phyloP scores from a whole-genome alignment of 1,139 yeast genomes.

The Sugiyamaella xylanicola region DNA sequence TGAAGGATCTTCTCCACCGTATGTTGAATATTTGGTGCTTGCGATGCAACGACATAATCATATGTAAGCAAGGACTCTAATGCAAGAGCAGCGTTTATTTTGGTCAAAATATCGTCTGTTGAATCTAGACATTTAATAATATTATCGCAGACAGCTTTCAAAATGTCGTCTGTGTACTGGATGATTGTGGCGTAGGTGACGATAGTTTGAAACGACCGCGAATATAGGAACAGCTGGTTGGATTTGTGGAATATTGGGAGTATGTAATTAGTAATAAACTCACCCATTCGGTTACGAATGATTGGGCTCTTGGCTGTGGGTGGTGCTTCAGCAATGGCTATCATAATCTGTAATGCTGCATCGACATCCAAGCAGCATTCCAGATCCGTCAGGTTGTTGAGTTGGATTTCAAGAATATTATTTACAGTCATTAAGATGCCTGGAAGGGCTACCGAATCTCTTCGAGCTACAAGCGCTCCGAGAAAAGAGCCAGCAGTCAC shows the following conservation, averaged over 20 bases:
- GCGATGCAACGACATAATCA: conserved; percentile 16
- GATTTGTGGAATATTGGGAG: conserved; percentile 16
- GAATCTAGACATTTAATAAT: conserved; percentile 18
- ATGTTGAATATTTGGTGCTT: conserved; percentile 15
- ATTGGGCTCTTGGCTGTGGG: conserved; percentile 12
- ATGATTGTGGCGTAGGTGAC: conserved; percentile 5
- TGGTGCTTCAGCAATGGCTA: conserved; percentile 11
- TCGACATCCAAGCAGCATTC: conserved; percentile 18
- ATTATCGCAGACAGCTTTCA: conserved; percentile 4
- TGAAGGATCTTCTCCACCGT: conserved; percentile 23
- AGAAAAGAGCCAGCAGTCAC: conserved; percentile 12
- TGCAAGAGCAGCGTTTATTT: conserved; percentile 16
- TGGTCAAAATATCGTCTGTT: conserved; percentile 9
- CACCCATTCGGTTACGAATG: conserved; percentile 18
- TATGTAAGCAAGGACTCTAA: conserved; percentile 9
- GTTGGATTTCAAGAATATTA: conserved; percentile 11
- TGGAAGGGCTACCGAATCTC: conserved; percentile 13
- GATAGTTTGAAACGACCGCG: conserved; percentile 17
- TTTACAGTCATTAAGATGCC: conserved; percentile 15
- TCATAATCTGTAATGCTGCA: conserved; percentile 19
- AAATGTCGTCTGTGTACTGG: background rate
- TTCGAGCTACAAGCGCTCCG: conserved; percentile 5
- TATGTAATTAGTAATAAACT: conserved; percentile 15
- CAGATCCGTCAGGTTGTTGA: conserved; percentile 3
- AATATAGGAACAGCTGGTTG: conserved; percentile 12